Percentiles rank a stretch among this genome's conserved stretches.
These are phyloP conservation scores for Penicillium sp. DNA, from an alignment of 2,329 filamentous ascomycete genomes.

Conservation along the genomic window DNA sequence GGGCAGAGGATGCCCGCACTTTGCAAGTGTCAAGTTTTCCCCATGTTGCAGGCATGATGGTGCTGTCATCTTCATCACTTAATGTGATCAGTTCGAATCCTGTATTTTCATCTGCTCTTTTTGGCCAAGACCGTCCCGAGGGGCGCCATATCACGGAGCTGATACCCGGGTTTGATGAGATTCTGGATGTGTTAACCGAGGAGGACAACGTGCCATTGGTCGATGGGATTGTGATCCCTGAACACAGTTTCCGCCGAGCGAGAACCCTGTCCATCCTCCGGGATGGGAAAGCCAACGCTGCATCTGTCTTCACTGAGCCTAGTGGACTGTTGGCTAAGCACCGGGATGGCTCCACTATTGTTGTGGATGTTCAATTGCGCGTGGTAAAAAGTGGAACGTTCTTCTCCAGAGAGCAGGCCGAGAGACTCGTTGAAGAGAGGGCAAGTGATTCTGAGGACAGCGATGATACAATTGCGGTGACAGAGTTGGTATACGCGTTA, in stretches of 20 bases:
- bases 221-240: constrained; percentile 95
- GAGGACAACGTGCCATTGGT: constrained; percentile 80
- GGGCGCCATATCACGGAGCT: constrained; percentile 76
- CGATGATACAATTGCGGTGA: constrained; percentile 49
- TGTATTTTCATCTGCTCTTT: constrained; percentile 88
- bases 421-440: constrained; percentile 61
- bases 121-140: constrained; percentile 82
- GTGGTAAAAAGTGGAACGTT: constrained; percentile 87
- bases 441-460: constrained; percentile 53
- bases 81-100: constrained; percentile 90
- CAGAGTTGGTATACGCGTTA: constrained; percentile 86
- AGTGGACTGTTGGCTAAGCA: constrained; percentile 83
- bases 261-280: constrained; percentile 79
- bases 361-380: constrained; percentile 93
- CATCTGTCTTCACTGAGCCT: constrained; percentile 76
- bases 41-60: constrained; percentile 95
- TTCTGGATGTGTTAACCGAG: constrained; percentile 76
- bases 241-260: constrained; percentile 91
- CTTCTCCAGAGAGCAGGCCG: constrained; percentile 57
- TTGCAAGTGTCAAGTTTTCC: constrained; percentile 91
- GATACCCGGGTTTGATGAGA: constrained; percentile 82
- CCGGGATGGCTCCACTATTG: constrained; percentile 85
- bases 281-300: constrained; percentile 76
- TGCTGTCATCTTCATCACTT: constrained; percentile 75
- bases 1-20: constrained; percentile 66